Evolutionary conservation across 2,329 filamentous ascomycete species (phyloP), one percentile per base, ranked within the genome.

Genomic region (Cladobotryum mycophilum): DNA sequence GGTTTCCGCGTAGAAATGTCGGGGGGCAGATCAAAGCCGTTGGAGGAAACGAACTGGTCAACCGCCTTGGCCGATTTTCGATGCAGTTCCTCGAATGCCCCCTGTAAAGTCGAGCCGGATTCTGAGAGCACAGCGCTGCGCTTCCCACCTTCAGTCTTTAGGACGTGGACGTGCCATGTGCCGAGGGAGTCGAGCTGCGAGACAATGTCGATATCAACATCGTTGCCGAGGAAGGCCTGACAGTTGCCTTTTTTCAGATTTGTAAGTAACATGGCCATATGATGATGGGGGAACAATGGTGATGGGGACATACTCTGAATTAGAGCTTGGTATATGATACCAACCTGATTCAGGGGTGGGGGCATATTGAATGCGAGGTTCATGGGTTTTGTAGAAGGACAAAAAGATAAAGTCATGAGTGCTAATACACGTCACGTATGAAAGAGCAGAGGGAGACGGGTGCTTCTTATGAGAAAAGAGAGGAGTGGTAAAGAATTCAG

Each of bases 61-160:
- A 70, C 65, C n/a, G 64, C 66, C 40, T 67, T 65, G n/a, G 70
- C 69, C 9, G 69, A 69, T 53, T 64, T 67, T 42, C 57, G 52
- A 52, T 71, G 66, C n/a, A 74, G 67, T 14, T 60, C 52, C 46
- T 67, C 63, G 5, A 73, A 56, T 9, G 70, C 70, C 4, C 62
- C 62, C 18, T 61, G 49, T 7, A 63, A 51, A 14, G 64, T 62
- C 14, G 52, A 42, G 6, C 58, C 66, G 2, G 63, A 55, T 17
- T 64, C 67, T n/a, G 64, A 64, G 9, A 73, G 56, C 13, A 68
- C 53, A 15, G 57, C 60, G 22, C 57, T 57, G 12, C 64, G 64
- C 30, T 55, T 55, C 42, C 60, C 58, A 14, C 41, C 47, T 41
- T 62, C 57, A 9, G 54, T 59, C 53, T 60, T 60, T 45, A 66